These are phyloP conservation scores for Umbelopsis ramanniana DNA, from an alignment of 192 early-diverging fungal genomes.

Conservation along the genomic window DNA sequence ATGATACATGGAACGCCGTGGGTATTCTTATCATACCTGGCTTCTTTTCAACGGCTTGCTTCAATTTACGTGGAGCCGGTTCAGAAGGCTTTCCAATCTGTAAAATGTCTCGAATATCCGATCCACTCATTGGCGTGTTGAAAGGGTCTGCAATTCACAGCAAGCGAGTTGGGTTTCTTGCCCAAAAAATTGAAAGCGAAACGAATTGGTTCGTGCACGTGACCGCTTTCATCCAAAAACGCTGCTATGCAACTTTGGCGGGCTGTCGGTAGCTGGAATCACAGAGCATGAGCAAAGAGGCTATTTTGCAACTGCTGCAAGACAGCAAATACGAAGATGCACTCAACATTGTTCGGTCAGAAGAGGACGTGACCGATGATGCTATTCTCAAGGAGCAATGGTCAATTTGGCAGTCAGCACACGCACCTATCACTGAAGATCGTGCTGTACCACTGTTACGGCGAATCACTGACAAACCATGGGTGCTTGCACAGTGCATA, in stretches of 20 bases:
- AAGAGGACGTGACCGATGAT: constrained; percentile 10
- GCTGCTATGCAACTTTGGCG: background rate
- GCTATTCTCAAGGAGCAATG: constrained; percentile 57
- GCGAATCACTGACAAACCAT: constrained; percentile 59
- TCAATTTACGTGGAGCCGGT: constrained; percentile 40
- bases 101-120: constrained; percentile 67
- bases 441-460: constrained; percentile 45
- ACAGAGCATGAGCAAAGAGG: constrained; percentile 8
- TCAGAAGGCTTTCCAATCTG: constrained; percentile 48
- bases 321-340: constrained; percentile 12
- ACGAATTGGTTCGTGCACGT: too few species aligned
- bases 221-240: background rate
- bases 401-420: constrained; percentile 34
- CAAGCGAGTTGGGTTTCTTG: too few species aligned
- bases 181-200: too few species aligned
- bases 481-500: constrained; percentile 62
- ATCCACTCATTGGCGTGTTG: constrained; percentile 45
- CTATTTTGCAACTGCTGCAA: constrained; percentile 3
- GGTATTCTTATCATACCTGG: constrained; percentile 42
- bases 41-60: constrained; percentile 48
- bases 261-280: background rate
- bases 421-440: constrained; percentile 37
- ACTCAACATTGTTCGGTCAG: background rate
- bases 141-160: too few species aligned
- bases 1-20: background rate